A percentile compares a stretch with the other conserved stretches of the same genome.
phyloP scores from a whole-genome alignment of 495 filamentous ascomycete genomes.

The Baudoinia panamericana region DNA sequence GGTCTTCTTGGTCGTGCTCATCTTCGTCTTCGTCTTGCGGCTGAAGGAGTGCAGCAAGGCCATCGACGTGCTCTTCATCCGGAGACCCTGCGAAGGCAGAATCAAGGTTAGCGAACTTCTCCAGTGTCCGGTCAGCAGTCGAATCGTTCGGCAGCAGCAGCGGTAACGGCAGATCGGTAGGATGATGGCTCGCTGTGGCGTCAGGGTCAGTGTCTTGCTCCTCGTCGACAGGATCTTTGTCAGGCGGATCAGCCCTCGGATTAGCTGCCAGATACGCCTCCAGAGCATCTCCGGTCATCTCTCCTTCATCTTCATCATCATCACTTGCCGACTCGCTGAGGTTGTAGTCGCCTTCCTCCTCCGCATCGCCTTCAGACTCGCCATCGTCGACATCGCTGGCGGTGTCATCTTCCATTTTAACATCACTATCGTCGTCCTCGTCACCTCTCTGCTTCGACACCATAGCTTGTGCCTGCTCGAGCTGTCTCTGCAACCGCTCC shows the following conservation, averaged over 20 bases:
- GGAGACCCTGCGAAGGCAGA: too few species aligned
- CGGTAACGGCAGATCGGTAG: background rate
- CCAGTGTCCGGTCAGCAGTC: background rate
- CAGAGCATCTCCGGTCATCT: slow-evolving; percentile 14
- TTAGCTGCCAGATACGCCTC: slow-evolving; percentile 50
- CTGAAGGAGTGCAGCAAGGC: background rate
- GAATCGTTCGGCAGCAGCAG: background rate
- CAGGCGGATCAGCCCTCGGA: slow-evolving; percentile 34
- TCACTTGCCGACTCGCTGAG: slow-evolving; percentile 44
- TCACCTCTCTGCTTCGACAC: slow-evolving; percentile 18
- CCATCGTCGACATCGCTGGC: slow-evolving; percentile 16
- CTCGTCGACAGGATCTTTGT: slow-evolving; percentile 6
- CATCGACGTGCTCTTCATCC: too few species aligned
- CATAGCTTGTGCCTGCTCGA: slow-evolving; percentile 37
- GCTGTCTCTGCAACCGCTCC: slow-evolving; percentile 67
- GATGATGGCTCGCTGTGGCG: background rate
- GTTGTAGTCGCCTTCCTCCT: slow-evolving; percentile 42
- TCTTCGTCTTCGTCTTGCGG: background rate
- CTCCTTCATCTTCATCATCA: slow-evolving; percentile 45
- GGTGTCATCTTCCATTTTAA: slow-evolving; percentile 12
- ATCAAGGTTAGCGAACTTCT: background rate
- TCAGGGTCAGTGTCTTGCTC: background rate
- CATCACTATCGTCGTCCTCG: slow-evolving; percentile 32
- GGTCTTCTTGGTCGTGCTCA: background rate
- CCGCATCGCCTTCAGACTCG: slow-evolving; percentile 16